Evolutionary conservation across 2,329 filamentous ascomycete species (phyloP), one percentile per base, ranked within the genome.

Genomic region (Teratosphaeriaceae sp.): DNA sequence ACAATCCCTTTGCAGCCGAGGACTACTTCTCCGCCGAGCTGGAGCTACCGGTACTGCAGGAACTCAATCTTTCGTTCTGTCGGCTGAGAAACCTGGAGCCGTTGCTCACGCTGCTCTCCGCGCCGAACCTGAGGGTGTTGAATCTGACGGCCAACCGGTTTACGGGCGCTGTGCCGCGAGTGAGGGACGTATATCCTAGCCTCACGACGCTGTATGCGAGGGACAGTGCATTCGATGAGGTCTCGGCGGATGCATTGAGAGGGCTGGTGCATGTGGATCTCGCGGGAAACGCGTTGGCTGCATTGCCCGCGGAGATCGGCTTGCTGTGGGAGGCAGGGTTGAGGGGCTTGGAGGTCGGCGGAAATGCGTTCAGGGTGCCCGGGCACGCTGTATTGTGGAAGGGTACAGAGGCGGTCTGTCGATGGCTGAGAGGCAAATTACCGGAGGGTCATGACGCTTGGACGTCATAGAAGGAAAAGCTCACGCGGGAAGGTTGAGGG

Each of bases 351-450:
- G 84, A 94, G 37, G 84, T 95, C 3, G 78, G 78, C 21, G 88
- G 88, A 0, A 97, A 97, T 61, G 75, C 81, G 23, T 97, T 97
- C 66, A 76, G 87, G 23, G 88, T 96, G 23, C 90, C 90, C 0
- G 79, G 85, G 44, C 89, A 84, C 69, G 85, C 84, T 49, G 76
- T 95, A 5, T 68, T 97, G 37, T 85, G 90, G 47, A 85, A 88
- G 49, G 90, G 90, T 1, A 96, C 89, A 0, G 88, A 94, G 55
- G 84, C 86, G 2, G 82, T 88, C 0, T 68, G 96, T 52, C 74
- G 80, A 38, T 95, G 88, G 84, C 65, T 96, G 39, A 76, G 85
- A 47, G 84, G 87, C 21, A 42, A 49, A 15, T 29, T 60, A 29
- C 57, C 57, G 16, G 52, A 44, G 8, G 21, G n/a, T 26, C 38